A percentile compares a stretch with the other conserved stretches of the same genome.
Conservation (phyloP, 345 rosid species). For the Populus pruinosa region DNA sequence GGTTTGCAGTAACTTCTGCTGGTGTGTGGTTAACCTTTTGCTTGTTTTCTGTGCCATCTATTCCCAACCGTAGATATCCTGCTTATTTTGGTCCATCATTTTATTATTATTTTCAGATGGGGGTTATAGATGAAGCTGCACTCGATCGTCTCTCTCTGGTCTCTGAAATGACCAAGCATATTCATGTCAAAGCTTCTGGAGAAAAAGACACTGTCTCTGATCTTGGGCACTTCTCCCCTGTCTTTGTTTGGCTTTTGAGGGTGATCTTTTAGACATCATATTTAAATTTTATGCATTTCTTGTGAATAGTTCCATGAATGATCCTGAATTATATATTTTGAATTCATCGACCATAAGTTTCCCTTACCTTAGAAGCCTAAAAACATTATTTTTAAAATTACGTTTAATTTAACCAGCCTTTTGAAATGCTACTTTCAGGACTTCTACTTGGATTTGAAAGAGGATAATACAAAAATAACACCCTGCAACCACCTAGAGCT, state of each 20-base stretch:
- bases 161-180: constrained; percentile 94
- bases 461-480: constrained; percentile 74
- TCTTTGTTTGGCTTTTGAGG: constrained; percentile 97
- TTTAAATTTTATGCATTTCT: background rate
- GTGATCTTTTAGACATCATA: constrained; percentile 33
- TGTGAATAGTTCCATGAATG: too few relatives aligned
- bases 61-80: background rate
- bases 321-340: too few relatives aligned
- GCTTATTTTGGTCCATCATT: background rate
- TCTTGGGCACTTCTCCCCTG: constrained; percentile 88
- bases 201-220: constrained; percentile 74
- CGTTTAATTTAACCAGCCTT: too few relatives aligned
- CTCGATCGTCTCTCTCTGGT: constrained; percentile 93
- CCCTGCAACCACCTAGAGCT: constrained; percentile 94
- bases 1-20: background rate
- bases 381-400: too few relatives aligned
- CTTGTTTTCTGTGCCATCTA: background rate
- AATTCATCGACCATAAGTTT: background rate
- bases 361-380: background rate
- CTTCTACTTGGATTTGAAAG: constrained; percentile 79
- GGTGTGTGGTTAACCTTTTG: background rate
- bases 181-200: constrained; percentile 85
- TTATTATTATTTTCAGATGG: constrained; percentile 49
- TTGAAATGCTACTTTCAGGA: constrained; percentile 42
- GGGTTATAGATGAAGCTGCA: constrained; percentile 94